phyloP scores from a whole-genome alignment of 257 asterid genomes.

The Capsicum rhomboideum region DNA sequence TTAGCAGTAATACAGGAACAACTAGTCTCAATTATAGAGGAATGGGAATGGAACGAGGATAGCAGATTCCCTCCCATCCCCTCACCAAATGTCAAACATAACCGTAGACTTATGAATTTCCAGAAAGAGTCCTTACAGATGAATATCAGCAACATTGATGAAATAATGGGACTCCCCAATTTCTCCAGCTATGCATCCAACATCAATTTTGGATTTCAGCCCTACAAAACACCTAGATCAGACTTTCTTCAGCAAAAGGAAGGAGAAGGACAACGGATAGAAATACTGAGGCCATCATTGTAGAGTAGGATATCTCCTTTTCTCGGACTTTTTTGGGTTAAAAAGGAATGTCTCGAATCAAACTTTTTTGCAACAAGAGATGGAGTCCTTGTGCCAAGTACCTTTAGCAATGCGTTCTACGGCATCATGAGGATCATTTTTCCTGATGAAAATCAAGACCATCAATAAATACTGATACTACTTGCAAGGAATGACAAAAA shows the following conservation, averaged over 20 bases:
- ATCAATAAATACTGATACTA: background rate
- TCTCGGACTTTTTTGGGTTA: background rate
- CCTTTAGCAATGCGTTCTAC: conserved; percentile 77
- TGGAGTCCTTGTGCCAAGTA: conserved; percentile 7
- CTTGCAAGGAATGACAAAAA: conserved; percentile 3
- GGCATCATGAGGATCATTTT: conserved; percentile 75
- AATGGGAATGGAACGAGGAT: background rate
- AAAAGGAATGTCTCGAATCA: background rate
- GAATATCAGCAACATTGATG: conserved; percentile 80
- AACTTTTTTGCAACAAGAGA: background rate
- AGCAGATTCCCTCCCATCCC: background rate
- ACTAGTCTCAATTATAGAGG: background rate
- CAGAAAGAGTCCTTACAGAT: conserved; percentile 51
- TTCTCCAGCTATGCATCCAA: conserved; percentile 65
- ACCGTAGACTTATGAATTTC: background rate
- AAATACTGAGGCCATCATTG: background rate
- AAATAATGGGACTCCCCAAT: conserved; percentile 60
- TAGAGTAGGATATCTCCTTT: background rate
- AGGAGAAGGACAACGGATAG: background rate
- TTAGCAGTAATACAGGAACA: background rate
- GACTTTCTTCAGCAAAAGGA: background rate
- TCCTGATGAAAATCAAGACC: conserved; percentile 40
- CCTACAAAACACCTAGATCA: conserved; percentile 42
- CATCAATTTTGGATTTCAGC: conserved; percentile 54
- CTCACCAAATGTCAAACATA: background rate